Base-by-base conservation (phyloP, 129 eudicot species). In the Gnaphalium uliginosum region DNA sequence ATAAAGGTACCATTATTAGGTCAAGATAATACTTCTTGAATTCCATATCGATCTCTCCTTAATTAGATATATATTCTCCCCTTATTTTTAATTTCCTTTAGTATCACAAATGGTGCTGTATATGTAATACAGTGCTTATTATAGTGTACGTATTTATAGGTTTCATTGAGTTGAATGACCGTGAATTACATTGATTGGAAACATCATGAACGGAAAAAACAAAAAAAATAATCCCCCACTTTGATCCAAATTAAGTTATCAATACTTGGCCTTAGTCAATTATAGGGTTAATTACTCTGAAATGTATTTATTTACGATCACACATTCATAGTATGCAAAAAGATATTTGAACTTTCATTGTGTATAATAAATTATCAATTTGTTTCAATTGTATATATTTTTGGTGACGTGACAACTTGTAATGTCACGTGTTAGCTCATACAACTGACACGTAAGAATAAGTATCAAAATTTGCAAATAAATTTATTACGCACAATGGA, bases 21-120 rank as follows among this genome's bases (percentile, higher is more conserved):
- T 90, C 96, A 10, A 90, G 79, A 81, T 90, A 90, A 63, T 84
- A 82, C 53, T 80, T 88, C 76, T 74, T 88, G 88, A 92, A 90
- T 60, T 88, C 76, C 76, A 72, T 69, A 64, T 51, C 19, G 21
- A 26, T 10, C 33, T 14, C 43, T 26, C 68, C 21, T 50, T 53
- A 18, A n/a, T 0, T 41, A 24, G 21, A 41, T 68, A 14, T 68
- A 23, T 68, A 53, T 53, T 7, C 29, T 17, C 7, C 74, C 26
- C 17, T 41, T 37, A 15, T 11, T 23, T 29, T 26, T n/a, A n/a
- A n/a, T n/a, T 59, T 23, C 15, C 54, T 23, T 57, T 35, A 29
- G 67, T 48, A 14, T 61, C 48, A 33, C 37, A 76, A 37, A 13
- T 15, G 21, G 32, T 75, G 18, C 17, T 0, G 11, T 65, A 66